phyloP scores from a whole-genome alignment of 768 basidiomycete species.

The Dentipellis sp. region DNA sequence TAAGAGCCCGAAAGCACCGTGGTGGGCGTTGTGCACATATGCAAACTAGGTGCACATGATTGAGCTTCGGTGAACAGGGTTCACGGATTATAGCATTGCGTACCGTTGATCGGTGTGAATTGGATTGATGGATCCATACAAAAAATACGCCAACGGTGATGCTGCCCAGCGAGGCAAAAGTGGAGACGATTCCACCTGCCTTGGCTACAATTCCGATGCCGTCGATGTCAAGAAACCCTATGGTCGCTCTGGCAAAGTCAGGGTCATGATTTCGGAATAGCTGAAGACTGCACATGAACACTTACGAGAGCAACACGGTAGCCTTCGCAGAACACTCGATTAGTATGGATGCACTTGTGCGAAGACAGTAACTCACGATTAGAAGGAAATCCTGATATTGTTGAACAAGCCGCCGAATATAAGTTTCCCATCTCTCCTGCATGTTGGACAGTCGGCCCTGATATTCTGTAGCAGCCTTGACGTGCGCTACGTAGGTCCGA shows the following conservation, averaged over 20 bases:
- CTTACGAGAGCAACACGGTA: constrained; percentile 45
- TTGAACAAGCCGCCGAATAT: constrained; percentile 39
- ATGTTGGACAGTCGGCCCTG: constrained; percentile 38
- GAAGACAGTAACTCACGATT: constrained; percentile 29
- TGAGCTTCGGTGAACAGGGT: background rate
- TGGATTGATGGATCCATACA: constrained; percentile 46
- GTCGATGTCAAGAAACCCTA: constrained; percentile 38
- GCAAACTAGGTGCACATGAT: constrained; percentile 30
- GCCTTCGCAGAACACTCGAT: constrained; percentile 26
- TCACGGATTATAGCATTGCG: constrained; percentile 4
- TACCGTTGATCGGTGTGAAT: constrained; percentile 33
- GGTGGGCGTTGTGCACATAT: constrained; percentile 44
- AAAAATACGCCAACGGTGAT: constrained; percentile 48
- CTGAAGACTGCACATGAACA: background rate
- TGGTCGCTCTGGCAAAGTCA: constrained; percentile 32
- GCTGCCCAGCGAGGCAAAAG: constrained; percentile 43
- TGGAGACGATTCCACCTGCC: constrained; percentile 32
- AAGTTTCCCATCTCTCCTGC: constrained; percentile 40
- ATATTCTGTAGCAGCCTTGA: constrained; percentile 39
- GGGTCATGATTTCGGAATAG: background rate
- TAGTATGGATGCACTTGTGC: background rate
- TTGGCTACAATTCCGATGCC: constrained; percentile 24
- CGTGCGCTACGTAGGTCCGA: constrained; percentile 38
- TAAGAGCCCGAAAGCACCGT: constrained; percentile 33
- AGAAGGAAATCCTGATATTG: constrained; percentile 51